phyloP scores from a whole-genome alignment of 805 yeast species.

The Ogataea degrootiae region DNA sequence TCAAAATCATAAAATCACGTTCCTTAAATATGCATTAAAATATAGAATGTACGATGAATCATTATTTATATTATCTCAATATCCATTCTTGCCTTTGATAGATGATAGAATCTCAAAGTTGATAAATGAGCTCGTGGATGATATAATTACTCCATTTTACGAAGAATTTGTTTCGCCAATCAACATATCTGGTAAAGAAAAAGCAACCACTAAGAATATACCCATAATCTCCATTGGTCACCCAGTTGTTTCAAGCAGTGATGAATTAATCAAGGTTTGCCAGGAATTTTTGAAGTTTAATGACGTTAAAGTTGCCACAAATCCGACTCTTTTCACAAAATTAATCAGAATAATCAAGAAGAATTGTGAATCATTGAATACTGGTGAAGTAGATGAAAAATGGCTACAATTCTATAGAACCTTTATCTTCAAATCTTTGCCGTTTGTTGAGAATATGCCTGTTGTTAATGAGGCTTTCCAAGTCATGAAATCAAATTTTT shows the following conservation, averaged over 20 bases:
- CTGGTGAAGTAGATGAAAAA: slow-evolving; percentile 12
- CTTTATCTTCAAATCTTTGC: slow-evolving; percentile 59
- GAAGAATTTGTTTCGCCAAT: slow-evolving; percentile 17
- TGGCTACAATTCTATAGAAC: slow-evolving; percentile 66
- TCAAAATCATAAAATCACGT: slow-evolving; percentile 35
- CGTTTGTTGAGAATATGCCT: slow-evolving; percentile 51
- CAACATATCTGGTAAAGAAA: slow-evolving; percentile 15
- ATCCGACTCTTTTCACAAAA: slow-evolving; percentile 46
- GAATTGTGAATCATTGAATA: slow-evolving; percentile 30
- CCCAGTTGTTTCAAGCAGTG: slow-evolving; percentile 30
- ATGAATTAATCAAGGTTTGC: slow-evolving; percentile 39
- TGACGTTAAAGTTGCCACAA: slow-evolving; percentile 51
- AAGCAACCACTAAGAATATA: slow-evolving; percentile 7
- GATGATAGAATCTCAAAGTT: slow-evolving; percentile 45
- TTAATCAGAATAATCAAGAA: slow-evolving; percentile 54
- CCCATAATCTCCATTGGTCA: too few species aligned
- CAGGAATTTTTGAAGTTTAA: slow-evolving; percentile 45
- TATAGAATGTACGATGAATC: slow-evolving; percentile 64
- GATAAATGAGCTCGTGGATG: slow-evolving; percentile 45
- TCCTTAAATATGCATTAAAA: slow-evolving; percentile 49
- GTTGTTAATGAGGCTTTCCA: slow-evolving; percentile 56
- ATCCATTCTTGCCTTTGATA: slow-evolving; percentile 56
- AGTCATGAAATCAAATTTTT: slow-evolving; percentile 43
- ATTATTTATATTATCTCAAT: slow-evolving; percentile 49
- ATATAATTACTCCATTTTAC: slow-evolving; percentile 47